Base-by-base conservation (phyloP, 768 basidiomycete species). In the Auriscalpium microsporum region DNA sequence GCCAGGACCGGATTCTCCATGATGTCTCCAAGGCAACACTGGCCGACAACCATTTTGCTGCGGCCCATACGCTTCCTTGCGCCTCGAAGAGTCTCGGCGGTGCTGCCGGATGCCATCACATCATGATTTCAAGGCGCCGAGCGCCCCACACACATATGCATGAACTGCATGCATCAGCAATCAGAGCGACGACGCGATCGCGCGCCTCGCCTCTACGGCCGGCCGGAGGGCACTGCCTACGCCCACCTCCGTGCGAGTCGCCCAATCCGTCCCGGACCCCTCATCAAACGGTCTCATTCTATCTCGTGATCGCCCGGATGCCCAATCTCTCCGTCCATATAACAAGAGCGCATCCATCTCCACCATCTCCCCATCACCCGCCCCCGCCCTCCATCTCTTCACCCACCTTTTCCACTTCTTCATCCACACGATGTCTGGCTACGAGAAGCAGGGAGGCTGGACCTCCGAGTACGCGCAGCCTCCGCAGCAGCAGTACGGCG, bases 241-340 rank as follows among this genome's bases (percentile, higher is more conserved):
- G 40, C 40, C 14, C 38, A 37, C 40, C 3, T 21, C n/a, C 21
- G 40, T 40, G 17, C 23, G 9, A 17, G 23, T 28, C 10, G 19
- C 17, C n/a, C 16, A 52, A 28, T 28, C 28, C 28, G 28, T 28
- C 28, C 28, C 7, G 28, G 28, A 28, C 28, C 28, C 7, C 28
- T 33, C 35, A 36, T 42, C 40, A 42, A 14, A 42, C 17, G 40
- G 6, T 2, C 52, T 19, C 10, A 34, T 19, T 14, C 52, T 47
- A 53, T 53, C 52, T 53, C 52, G 45, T 53, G 52, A 53, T 53
- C 45, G 52, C 45, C 52, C 52, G 45, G 36, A 36, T n/a, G 42
- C 11, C 44, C 52, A 10, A 10, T 13, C 33, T 14, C 33, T 9
- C 33, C 21, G 21, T 21, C 17, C 34, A n/a, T 28, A 21, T 21